Percentiles rank a stretch among this genome's conserved stretches.
Conservation (phyloP, 306 rosid species). For the Lathyrus sativus region DNA sequence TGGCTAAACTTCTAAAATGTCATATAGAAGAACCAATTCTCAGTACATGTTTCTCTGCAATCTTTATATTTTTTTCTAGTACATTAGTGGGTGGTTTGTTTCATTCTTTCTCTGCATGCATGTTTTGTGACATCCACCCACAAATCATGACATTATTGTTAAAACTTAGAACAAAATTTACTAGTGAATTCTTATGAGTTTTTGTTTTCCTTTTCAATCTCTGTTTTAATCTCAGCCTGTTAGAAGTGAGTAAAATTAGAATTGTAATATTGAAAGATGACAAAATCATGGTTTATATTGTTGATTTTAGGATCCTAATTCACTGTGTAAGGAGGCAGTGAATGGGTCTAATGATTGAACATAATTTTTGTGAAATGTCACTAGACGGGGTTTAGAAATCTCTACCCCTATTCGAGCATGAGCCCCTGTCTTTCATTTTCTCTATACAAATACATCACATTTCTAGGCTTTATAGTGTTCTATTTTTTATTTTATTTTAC, state of each 20-base stretch:
- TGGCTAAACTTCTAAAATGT: neutral
- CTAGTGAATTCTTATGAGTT: constrained; percentile 22
- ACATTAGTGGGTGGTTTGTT: neutral
- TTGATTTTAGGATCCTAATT: constrained; percentile 15
- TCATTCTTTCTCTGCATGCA: constrained; percentile 22
- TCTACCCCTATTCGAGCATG: constrained; percentile 16
- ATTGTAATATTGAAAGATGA: neutral
- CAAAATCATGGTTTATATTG: neutral
- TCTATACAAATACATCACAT: neutral
- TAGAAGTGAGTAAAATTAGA: constrained; percentile 20
- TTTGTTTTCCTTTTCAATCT: constrained; percentile 24
- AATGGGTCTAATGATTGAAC: constrained; percentile 4
- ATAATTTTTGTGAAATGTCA: neutral
- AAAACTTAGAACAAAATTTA: constrained; percentile 12
- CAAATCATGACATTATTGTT: constrained; percentile 6
- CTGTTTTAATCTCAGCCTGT: constrained; percentile 18
- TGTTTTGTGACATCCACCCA: constrained; percentile 4
- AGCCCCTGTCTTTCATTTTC: constrained; percentile 6
- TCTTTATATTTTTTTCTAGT: constrained; percentile 19
- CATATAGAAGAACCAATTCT: neutral
- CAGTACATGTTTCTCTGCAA: neutral
- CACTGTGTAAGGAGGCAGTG: constrained; percentile 21
- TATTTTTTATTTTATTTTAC: constrained; percentile 22
- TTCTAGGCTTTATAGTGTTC: constrained; percentile 31
- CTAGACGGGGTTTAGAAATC: neutral